These are phyloP conservation scores for Xylariaceae sp. DNA, from an alignment of 2,329 filamentous ascomycete species.

Conservation along the genomic window DNA sequence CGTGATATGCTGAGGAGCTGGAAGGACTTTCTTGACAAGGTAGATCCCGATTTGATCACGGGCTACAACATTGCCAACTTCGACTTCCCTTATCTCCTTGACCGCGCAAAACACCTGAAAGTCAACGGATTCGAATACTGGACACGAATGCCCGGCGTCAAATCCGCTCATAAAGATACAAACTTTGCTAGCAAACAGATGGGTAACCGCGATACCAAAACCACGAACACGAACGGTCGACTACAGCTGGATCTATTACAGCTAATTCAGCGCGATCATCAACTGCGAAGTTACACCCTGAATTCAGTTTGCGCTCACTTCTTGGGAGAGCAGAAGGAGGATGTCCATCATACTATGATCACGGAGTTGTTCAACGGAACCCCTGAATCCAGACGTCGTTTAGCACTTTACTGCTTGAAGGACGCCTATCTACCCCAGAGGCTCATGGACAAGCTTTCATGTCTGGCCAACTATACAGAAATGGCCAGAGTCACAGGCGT, in stretches of 20 bases:
- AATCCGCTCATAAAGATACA: constrained; percentile 67
- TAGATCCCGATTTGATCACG: constrained; percentile 95
- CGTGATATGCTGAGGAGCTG: constrained; percentile 87
- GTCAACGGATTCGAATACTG: constrained; percentile 77
- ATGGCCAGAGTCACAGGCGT: constrained; percentile 99
- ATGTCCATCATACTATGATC: constrained; percentile 99
- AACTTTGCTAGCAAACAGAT: constrained; percentile 98
- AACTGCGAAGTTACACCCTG: constrained; percentile 91
- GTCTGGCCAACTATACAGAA: constrained; percentile 97
- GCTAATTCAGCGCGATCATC: constrained; percentile 88
- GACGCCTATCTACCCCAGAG: constrained; percentile 93
- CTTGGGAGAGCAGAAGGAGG: constrained; percentile 94
- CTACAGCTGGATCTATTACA: constrained; percentile 93
- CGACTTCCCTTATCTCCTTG: constrained; percentile 92
- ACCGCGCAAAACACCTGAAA: constrained; percentile 81
- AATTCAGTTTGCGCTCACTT: constrained; percentile 97
- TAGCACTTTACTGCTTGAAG: constrained; percentile 95
- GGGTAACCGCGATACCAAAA: constrained; percentile 90
- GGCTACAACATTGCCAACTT: constrained; percentile 99
- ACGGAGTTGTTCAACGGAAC: constrained; percentile 97
- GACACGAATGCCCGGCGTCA: constrained; percentile 68
- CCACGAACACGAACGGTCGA: constrained; percentile 90
- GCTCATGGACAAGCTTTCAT: constrained; percentile 95
- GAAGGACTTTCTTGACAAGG: constrained; percentile 82
- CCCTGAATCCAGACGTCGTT: constrained; percentile 79